Evolutionary conservation across 2,329 filamentous ascomycete genomes (phyloP).

Genomic region (Corynespora cassiicola): DNA sequence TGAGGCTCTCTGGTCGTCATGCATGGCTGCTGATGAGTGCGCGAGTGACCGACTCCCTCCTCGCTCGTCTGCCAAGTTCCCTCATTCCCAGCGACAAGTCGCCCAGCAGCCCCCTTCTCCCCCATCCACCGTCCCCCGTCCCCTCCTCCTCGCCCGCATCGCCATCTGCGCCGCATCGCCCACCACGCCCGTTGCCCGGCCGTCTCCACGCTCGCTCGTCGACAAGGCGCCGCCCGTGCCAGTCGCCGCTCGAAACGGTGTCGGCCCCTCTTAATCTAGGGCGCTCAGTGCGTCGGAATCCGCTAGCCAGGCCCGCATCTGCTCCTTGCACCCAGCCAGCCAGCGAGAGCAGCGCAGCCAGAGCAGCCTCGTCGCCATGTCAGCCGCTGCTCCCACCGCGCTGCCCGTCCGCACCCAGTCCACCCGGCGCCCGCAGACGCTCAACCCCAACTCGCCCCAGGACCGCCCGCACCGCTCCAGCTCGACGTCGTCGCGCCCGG

Average conservation of each 20-base stretch:
- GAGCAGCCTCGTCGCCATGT: constrained; percentile 39
- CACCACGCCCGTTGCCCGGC: too few species aligned
- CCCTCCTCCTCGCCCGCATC: background rate
- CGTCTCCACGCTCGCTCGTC: constrained; percentile 8
- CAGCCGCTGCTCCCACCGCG: constrained; percentile 47
- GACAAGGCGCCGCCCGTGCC: constrained; percentile 16
- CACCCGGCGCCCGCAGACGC: constrained; percentile 31
- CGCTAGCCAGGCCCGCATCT: constrained; percentile 18
- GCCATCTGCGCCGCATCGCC: too few species aligned
- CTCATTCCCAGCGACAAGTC: too few species aligned
- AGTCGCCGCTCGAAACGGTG: constrained; percentile 28
- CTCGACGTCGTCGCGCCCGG: constrained; percentile 40
- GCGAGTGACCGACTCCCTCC: constrained; percentile 1
- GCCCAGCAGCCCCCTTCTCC: too few species aligned
- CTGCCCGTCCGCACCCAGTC: constrained; percentile 49
- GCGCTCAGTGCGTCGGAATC: constrained; percentile 23
- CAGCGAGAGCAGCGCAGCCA: constrained; percentile 14
- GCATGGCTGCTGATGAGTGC: constrained; percentile 8
- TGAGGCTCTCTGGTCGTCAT: constrained; percentile 14
- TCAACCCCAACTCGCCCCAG: constrained; percentile 23
- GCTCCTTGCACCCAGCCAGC: constrained; percentile 10
- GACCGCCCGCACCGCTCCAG: constrained; percentile 45
- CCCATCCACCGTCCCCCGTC: constrained; percentile 1
- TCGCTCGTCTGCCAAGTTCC: constrained; percentile 9
- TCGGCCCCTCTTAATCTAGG: constrained; percentile 17